Conservation (phyloP, 1,284 basidiomycete genomes). For the Xerocomus cyaneibrunnescens region DNA sequence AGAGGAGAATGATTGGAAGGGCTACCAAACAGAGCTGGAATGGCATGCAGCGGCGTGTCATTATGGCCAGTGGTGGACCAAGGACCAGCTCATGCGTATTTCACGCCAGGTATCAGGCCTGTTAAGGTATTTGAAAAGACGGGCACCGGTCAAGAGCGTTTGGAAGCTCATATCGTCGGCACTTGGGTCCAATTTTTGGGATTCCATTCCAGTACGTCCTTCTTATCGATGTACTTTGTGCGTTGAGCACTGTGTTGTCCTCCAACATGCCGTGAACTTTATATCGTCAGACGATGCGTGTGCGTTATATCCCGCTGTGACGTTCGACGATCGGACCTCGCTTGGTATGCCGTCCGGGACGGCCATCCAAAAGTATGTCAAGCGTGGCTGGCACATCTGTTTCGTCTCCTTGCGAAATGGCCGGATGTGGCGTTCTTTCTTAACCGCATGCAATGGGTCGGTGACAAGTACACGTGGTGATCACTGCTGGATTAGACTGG, state of each 20-base stretch:
- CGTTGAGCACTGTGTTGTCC: background rate
- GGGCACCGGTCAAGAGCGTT: background rate
- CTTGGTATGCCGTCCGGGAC: slow-evolving; percentile 3
- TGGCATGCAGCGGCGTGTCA: slow-evolving; percentile 6
- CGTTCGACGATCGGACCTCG: slow-evolving; percentile 29
- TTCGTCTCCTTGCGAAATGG: background rate
- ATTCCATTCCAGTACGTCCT: slow-evolving; percentile 45
- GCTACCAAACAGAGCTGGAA: slow-evolving; percentile 15
- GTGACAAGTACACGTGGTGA: slow-evolving; percentile 31
- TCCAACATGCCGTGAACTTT: slow-evolving; percentile 48
- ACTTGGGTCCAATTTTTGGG: slow-evolving; percentile 38
- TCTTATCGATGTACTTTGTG: background rate
- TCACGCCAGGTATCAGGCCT: background rate
- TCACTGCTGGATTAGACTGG: slow-evolving; percentile 28
- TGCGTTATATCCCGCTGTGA: slow-evolving; percentile 36
- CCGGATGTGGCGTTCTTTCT: slow-evolving; percentile 12
- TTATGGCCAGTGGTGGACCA: no score
- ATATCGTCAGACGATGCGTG: slow-evolving; percentile 37
- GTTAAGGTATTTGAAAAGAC: slow-evolving; percentile 23
- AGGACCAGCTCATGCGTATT: background rate
- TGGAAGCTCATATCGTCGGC: slow-evolving; percentile 37
- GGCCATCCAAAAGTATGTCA: slow-evolving; percentile 28
- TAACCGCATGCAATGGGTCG: slow-evolving; percentile 23
- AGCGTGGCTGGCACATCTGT: slow-evolving; percentile 26
- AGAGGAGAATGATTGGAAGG: slow-evolving; percentile 15